phyloP scores from a whole-genome alignment of 2,329 filamentous ascomycete genomes.

The Fusarium sp. region DNA sequence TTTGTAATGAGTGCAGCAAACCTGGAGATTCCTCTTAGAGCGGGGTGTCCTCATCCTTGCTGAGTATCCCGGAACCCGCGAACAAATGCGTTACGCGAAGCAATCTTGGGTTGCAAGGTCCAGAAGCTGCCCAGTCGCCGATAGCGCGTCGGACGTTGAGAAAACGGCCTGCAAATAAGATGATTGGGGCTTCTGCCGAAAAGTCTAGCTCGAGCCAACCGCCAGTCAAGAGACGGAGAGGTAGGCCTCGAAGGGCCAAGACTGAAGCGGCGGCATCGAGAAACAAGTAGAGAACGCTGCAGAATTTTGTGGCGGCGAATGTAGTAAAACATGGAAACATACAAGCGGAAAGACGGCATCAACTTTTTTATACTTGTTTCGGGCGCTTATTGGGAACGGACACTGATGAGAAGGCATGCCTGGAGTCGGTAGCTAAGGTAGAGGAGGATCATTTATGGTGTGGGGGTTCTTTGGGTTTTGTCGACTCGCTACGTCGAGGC shows the following conservation, averaged over 20 bases:
- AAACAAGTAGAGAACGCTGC: conserved; percentile 15
- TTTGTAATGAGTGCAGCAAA: conserved; percentile 60
- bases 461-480: conserved; percentile 15
- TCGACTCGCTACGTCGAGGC: conserved; percentile 8
- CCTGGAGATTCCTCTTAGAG: conserved; percentile 47
- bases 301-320: conserved; percentile 5
- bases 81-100: conserved; percentile 4
- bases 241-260: conserved; percentile 14
- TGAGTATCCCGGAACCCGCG: conserved; percentile 7
- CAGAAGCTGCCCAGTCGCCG: conserved; percentile 14
- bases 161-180: conserved; percentile 4
- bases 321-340: conserved; percentile 25
- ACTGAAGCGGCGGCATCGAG: background rate
- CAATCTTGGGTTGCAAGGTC: conserved; percentile 1
- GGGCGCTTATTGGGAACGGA: conserved; percentile 40
- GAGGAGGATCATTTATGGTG: conserved; percentile 27
- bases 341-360: conserved; percentile 25
- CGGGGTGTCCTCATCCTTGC: conserved; percentile 38
- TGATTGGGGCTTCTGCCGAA: background rate
- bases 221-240: conserved; percentile 15
- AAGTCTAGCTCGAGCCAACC: conserved; percentile 5
- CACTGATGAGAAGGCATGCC: conserved; percentile 32
- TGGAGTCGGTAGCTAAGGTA: conserved; percentile 31
- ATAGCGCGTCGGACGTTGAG: conserved; percentile 16
- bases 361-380: conserved; percentile 30